phyloP scores from a whole-genome alignment of 192 early-diverging fungal species.

The Rhizophagus prolifer region DNA sequence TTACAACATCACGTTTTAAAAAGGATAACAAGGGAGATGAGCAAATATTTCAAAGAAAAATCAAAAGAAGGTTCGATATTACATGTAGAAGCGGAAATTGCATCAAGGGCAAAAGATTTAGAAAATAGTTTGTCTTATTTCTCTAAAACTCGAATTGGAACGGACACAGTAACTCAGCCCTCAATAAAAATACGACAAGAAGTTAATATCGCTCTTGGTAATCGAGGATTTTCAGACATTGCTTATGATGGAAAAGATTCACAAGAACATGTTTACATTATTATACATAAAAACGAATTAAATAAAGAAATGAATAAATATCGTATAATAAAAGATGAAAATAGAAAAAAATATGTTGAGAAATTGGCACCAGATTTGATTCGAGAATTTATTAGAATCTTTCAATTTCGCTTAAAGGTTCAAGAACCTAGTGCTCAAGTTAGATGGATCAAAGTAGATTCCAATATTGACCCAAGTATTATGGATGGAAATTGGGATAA shows the following conservation, averaged over 20 bases:
- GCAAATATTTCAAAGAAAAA: background rate
- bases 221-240: background rate
- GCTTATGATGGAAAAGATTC: no score
- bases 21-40: background rate
- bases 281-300: background rate
- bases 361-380: background rate
- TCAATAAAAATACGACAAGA: conserved; percentile 3
- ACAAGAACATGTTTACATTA: background rate
- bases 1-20: background rate
- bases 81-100: background rate
- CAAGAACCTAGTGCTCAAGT: background rate
- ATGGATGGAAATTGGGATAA: background rate
- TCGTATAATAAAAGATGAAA: background rate
- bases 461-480: background rate
- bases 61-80: no score
- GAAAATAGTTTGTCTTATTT: background rate
- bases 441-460: background rate
- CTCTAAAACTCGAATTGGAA: background rate
- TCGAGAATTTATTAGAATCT: background rate
- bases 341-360: background rate
- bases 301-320: background rate
- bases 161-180: background rate
- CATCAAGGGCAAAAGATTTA: background rate
- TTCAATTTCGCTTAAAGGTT: background rate
- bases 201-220: background rate